Base-by-base conservation (phyloP, 495 filamentous ascomycete genomes). In the Penicillium steckii region DNA sequence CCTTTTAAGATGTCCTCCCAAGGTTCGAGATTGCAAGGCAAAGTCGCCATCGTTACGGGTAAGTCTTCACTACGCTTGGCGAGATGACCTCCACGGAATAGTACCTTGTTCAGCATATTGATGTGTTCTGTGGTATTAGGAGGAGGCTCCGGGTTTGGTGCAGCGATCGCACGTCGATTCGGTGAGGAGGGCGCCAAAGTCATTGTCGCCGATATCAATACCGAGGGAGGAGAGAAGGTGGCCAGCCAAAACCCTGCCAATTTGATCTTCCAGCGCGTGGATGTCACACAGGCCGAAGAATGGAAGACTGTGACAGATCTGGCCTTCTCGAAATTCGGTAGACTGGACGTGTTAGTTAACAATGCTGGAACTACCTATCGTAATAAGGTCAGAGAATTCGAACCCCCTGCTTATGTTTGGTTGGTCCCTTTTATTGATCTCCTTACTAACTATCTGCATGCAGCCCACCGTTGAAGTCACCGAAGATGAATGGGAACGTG, bases 31-130 rank as follows among this genome's bases (percentile, higher is more conserved):
- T 78, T 98, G 18, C 77, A 84, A 43, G 91, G 89, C 70, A 98
- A 97, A 74, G 95, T 95, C 71, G 89, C 89, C 67, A 85, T 98
- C 56, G 81, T 98, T 62, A 98, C 94, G 17, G 93, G 93, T 66
- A 55, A 40, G 53, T 13, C 17, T 38, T 38, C n/a, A n/a, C n/a
- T n/a, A n/a, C n/a, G n/a, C n/a, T n/a, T n/a, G n/a, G n/a, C n/a
- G n/a, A n/a, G n/a, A n/a, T n/a, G n/a, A n/a, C n/a, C n/a, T n/a
- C n/a, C n/a, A n/a, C n/a, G n/a, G n/a, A n/a, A n/a, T n/a, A n/a
- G n/a, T n/a, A n/a, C n/a, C n/a, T n/a, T n/a, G n/a, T n/a, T n/a
- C n/a, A 32, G 12, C 26, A 32, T 7, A 24, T 41, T 21, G 2
- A 23, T 12, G n/a, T n/a, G n/a, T 41, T 23, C 33, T 37, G 4